A percentile compares a stretch with the other conserved stretches of the same genome.
phyloP scores from a whole-genome alignment of 1,139 yeast genomes.

The Petasospora fabianii region DNA sequence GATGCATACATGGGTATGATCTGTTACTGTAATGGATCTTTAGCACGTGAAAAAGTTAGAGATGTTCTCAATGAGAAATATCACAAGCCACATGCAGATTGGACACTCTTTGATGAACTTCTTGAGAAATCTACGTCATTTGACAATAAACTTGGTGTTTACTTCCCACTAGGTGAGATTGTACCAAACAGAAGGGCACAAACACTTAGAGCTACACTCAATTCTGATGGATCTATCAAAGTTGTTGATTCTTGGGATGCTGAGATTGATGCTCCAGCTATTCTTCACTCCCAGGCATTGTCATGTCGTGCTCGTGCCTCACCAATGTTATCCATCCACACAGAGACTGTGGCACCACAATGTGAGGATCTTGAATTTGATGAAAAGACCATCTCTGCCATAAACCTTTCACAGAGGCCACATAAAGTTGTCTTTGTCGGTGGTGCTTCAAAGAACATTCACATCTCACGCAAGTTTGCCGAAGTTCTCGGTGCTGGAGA shows the following conservation, averaged over 20 bases:
- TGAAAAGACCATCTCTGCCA: constrained; percentile 26
- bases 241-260: constrained; percentile 31
- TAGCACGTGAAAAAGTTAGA: constrained; percentile 77
- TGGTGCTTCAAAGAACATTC: constrained; percentile 73
- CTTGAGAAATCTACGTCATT: constrained; percentile 27
- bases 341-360: neutral
- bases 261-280: constrained; percentile 69
- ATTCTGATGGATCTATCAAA: constrained; percentile 30
- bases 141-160: constrained; percentile 62
- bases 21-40: constrained; percentile 87
- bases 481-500: constrained; percentile 68
- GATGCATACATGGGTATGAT: constrained; percentile 90
- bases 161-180: constrained; percentile 85
- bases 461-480: constrained; percentile 67
- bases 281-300: constrained; percentile 82
- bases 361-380: constrained; percentile 29
- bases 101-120: constrained; percentile 66
- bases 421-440: constrained; percentile 78
- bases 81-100: constrained; percentile 34
- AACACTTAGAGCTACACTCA: constrained; percentile 44
- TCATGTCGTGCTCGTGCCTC: constrained; percentile 79
- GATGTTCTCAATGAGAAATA: constrained; percentile 55
- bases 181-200: constrained; percentile 76
- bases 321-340: constrained; percentile 51
- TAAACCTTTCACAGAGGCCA: constrained; percentile 45